phyloP scores from a whole-genome alignment of 164 flowering plant species.

The Chimonanthus salicifolius region DNA sequence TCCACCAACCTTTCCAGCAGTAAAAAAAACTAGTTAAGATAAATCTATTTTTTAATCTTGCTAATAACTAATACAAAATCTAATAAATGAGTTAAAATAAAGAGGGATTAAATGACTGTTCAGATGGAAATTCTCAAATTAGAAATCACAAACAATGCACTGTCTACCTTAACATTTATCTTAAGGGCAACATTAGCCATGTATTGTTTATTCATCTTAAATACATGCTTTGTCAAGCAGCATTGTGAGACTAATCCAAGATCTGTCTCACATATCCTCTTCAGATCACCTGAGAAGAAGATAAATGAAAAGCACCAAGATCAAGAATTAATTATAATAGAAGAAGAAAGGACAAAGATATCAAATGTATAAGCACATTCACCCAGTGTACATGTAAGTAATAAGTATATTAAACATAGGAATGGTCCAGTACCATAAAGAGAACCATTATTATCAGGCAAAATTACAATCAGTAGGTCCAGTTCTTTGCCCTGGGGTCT shows the following conservation, averaged over 20 bases:
- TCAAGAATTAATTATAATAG: background rate
- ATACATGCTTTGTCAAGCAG: slow-evolving; percentile 81
- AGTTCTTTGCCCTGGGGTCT: slow-evolving; percentile 47
- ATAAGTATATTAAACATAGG: background rate
- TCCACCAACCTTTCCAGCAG: slow-evolving; percentile 53
- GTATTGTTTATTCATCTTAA: slow-evolving; percentile 83
- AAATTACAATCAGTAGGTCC: slow-evolving; percentile 65
- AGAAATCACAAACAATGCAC: background rate
- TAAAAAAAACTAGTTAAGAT: background rate
- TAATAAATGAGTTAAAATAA: no score
- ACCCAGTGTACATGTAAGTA: background rate
- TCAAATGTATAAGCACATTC: background rate
- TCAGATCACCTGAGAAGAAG: slow-evolving; percentile 58
- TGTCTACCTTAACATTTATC: slow-evolving; percentile 71
- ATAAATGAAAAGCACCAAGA: background rate
- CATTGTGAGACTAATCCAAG: slow-evolving; percentile 90
- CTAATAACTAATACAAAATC: no score
- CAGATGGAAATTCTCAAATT: no score
- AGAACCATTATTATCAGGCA: slow-evolving; percentile 80
- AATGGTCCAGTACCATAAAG: slow-evolving; percentile 52
- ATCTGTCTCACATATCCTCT: slow-evolving; percentile 91
- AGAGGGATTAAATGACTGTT: background rate
- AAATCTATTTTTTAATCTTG: background rate
- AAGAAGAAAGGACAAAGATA: no score
- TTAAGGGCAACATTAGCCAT: slow-evolving; percentile 67